Base-by-base conservation (phyloP, 331 rosid species). In the Quercus lobata region DNA sequence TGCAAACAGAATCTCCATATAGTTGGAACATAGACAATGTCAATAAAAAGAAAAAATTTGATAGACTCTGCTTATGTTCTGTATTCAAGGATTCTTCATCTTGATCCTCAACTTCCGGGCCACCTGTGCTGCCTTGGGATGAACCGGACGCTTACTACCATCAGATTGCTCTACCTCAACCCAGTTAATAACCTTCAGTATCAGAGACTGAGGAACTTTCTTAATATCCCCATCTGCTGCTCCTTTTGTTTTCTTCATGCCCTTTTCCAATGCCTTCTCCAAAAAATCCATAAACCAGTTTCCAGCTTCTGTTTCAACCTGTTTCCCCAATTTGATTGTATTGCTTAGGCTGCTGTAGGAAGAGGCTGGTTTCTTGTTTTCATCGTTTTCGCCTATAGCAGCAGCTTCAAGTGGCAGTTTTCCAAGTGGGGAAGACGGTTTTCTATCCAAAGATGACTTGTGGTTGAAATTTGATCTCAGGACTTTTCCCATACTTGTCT, bases 231-330 rank as follows among this genome's bases (percentile, higher is more conserved):
- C 92, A 60, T 84, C 90, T 54, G 87, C 74, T 9, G 76, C 88
- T 49, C 89, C 90, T 78, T 84, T 90, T 14, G 83, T 77, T 84
- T 91, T 96, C 89, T 90, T 96, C 94, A 91, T 83, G 4, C 99
- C 99, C 0, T 78, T 91, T 84, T 93, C 98, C 81, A 96, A 37
- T n/a, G 98, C 93, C 87, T 84, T 91, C 91, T 96, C 99, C 57
- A 96, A 76, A 79, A 96, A 96, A 24, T 91, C 98, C 99, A 93
- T 90, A 80, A 93, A 96, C 99, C 99, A 96, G 74, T 82, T 88
- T 54, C 98, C 98, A 49, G 96, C 90, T 83, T 96, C 99, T 75
- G 89, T 88, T 79, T 93, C 97, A 41, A 96, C 88, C 85, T 89
- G 98, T 84, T 86, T 89, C 17, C 94, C 93, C 83, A 96, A 71